phyloP scores from a whole-genome alignment of 176 grass and related monocot genomes.

The Oryza meridionalis region DNA sequence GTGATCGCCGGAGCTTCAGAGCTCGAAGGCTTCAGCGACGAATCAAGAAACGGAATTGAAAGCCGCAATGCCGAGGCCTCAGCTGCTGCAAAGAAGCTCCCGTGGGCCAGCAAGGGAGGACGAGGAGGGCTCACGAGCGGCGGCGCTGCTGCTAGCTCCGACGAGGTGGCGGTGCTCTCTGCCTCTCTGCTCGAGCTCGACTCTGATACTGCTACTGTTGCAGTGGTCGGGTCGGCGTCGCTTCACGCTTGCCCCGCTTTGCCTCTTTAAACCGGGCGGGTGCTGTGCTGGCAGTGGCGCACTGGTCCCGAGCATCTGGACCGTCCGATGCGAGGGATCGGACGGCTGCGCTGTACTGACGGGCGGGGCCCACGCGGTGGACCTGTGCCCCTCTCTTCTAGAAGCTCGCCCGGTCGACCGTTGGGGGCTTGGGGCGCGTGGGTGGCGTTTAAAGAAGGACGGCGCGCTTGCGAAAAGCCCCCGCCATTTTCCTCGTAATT shows the following conservation, averaged over 20 bases:
- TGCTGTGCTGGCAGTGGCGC: background rate
- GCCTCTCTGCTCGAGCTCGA: background rate
- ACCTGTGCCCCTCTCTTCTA: background rate
- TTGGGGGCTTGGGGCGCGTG: slow-evolving; percentile 41
- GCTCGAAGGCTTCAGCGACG: background rate
- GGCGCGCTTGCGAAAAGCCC: background rate
- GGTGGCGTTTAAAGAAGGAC: slow-evolving; percentile 30
- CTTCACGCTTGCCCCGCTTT: background rate
- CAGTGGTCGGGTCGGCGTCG: background rate
- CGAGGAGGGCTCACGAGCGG: background rate
- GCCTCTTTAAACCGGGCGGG: slow-evolving; percentile 32
- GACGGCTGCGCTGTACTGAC: background rate
- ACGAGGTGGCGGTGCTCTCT: background rate
- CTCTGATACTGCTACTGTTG: background rate
- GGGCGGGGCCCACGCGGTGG: background rate
- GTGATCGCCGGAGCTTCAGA: background rate
- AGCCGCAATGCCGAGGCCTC: background rate
- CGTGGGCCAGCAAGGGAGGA: too few relatives aligned
- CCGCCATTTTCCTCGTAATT: background rate
- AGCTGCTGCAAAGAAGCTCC: background rate
- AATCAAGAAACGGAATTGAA: background rate
- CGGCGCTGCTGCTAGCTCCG: background rate
- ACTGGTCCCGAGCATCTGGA: background rate
- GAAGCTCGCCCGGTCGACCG: slow-evolving; percentile 37
- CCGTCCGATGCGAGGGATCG: slow-evolving; percentile 25